These are phyloP conservation scores for Polygonum aviculare DNA, from an alignment of 148 eudicot species.

Conservation along the genomic window DNA sequence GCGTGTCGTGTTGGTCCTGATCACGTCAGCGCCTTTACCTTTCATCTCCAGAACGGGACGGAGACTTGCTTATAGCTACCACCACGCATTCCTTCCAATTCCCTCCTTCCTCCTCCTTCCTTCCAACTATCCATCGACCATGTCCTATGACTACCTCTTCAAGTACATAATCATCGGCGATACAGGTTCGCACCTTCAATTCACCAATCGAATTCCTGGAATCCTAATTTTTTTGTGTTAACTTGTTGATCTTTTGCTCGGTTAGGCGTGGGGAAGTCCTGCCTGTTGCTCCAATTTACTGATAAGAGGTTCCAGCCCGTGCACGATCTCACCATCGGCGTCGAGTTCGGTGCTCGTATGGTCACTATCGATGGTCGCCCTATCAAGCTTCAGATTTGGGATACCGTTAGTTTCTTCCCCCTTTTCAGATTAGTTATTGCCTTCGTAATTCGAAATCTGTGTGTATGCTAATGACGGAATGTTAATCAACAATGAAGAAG, in stretches of 20 bases:
- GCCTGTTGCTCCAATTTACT: conserved; percentile 63
- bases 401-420: conserved; percentile 33
- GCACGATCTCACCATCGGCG: conserved; percentile 74
- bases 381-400: conserved; percentile 78
- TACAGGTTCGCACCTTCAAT: conserved; percentile 30
- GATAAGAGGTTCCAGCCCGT: conserved; percentile 80
- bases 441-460: not conserved
- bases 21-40: conserved; percentile 6
- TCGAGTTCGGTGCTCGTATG: conserved; percentile 74
- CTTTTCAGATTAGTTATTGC: not conserved
- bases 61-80: not conserved
- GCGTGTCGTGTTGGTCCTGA: conserved; percentile 1
- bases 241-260: not conserved
- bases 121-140: conserved; percentile 7
- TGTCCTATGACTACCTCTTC: conserved; percentile 77
- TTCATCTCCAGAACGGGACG: not conserved
- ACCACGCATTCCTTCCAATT: not conserved
- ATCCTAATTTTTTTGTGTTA: not conserved
- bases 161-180: conserved; percentile 79
- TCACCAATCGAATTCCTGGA: not conserved
- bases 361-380: conserved; percentile 48
- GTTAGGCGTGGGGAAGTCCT: conserved; percentile 67
- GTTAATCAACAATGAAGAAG: not conserved
- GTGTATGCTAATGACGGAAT: not conserved
- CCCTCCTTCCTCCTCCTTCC: not conserved